These are phyloP conservation scores for Skeletonema marinoi DNA, from an alignment of 108 stramenopile genomes.

Conservation along the genomic window DNA sequence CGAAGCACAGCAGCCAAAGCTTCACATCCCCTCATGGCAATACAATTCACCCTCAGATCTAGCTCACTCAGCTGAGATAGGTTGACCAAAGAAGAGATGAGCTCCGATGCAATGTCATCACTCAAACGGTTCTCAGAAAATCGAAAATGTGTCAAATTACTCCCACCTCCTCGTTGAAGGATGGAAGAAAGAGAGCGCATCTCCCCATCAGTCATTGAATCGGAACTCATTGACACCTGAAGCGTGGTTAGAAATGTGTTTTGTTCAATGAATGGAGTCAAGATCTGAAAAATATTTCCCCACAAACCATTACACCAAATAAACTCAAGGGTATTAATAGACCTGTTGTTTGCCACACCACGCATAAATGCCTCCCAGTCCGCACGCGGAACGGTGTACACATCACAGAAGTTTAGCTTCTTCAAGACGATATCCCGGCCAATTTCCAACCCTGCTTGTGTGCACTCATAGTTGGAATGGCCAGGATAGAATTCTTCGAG, in stretches of 20 bases:
- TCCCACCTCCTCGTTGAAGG: constrained; percentile 88
- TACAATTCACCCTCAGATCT: neutral
- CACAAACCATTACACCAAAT: neutral
- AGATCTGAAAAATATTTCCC: neutral
- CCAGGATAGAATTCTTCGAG: no score
- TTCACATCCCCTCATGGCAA: neutral
- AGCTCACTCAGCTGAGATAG: neutral
- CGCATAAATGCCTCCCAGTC: neutral
- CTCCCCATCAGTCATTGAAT: neutral
- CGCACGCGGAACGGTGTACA: neutral
- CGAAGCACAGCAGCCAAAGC: neutral
- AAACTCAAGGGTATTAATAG: neutral
- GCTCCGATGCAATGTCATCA: neutral
- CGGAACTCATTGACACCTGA: no score
- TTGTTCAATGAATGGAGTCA: neutral
- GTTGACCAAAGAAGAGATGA: neutral
- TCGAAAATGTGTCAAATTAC: constrained; percentile 83
- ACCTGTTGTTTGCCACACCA: neutral
- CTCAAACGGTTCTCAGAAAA: neutral
- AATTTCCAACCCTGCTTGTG: no score
- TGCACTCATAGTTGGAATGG: no score
- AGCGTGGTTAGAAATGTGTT: neutral
- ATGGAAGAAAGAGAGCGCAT: neutral
- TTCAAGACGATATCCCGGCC: neutral
- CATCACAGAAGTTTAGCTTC: neutral